A percentile compares a stretch with the other conserved stretches of the same genome.
Evolutionary conservation across 495 filamentous ascomycete genomes (phyloP).

Genomic region (Xylaria flabelliformis): DNA sequence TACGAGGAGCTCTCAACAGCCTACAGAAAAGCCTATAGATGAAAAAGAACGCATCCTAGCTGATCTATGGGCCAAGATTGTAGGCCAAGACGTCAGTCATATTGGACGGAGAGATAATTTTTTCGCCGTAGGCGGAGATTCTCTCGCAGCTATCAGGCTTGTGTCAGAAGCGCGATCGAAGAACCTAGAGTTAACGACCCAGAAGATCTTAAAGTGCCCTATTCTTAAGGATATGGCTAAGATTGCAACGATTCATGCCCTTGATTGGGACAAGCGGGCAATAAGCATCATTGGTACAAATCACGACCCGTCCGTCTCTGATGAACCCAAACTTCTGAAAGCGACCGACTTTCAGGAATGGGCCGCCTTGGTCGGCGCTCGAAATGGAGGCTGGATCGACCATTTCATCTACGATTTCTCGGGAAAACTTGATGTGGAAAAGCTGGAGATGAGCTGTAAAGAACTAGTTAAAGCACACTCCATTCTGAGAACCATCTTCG

Average conservation of each 20-base stretch:
- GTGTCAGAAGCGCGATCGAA: constrained; percentile 5
- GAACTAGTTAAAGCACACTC: not conserved
- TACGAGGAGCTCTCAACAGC: not conserved
- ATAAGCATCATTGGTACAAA: not conserved
- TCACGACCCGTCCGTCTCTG: not conserved
- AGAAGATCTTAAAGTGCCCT: not conserved
- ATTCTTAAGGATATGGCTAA: not conserved
- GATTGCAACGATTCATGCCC: not conserved
- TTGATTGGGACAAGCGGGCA: not conserved
- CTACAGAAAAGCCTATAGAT: not conserved
- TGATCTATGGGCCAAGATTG: not conserved
- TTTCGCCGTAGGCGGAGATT: not conserved
- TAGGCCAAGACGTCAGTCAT: not conserved
- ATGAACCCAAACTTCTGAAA: not conserved
- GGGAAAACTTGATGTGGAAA: not conserved
- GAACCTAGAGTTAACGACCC: not conserved
- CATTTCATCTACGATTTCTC: constrained; percentile 1
- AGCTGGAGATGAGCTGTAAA: not conserved
- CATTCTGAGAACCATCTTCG: not conserved
- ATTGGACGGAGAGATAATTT: not conserved
- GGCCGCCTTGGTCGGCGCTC: not conserved
- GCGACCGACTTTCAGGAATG: constrained; percentile 4
- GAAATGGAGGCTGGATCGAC: not conserved
- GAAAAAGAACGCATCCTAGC: constrained; percentile 1
- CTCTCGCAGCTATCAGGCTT: constrained; percentile 5